Percentiles rank a stretch among this genome's conserved stretches.
Evolutionary conservation across 2,329 filamentous ascomycete genomes (phyloP).

Genomic region (Calonectria leucothoes): DNA sequence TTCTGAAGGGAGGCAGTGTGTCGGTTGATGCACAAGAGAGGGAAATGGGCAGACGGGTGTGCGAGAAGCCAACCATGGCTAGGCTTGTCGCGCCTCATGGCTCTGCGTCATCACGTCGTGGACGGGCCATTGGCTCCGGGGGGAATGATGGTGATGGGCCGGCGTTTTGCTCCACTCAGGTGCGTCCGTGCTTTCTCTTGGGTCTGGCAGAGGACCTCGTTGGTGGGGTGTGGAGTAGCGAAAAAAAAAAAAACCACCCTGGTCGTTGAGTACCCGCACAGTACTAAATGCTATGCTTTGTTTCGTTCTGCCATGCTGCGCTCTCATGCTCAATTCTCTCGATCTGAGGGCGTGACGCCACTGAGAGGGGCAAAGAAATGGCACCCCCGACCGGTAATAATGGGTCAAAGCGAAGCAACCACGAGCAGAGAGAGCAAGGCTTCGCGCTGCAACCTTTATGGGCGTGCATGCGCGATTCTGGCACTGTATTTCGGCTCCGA

Average conservation of each 20-base stretch:
- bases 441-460: constrained; percentile 7
- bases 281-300: constrained; percentile 12
- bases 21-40: constrained; percentile 19
- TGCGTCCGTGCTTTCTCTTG: constrained; percentile 25
- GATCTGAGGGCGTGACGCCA: constrained; percentile 21
- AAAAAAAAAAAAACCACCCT: constrained; percentile 19
- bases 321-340: constrained; percentile 13
- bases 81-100: constrained; percentile 29
- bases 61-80: constrained; percentile 25
- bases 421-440: neutral
- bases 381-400: constrained; percentile 12
- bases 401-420: constrained; percentile 14
- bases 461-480: neutral
- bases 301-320: constrained; percentile 17
- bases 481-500: constrained; percentile 28
- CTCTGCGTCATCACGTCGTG: constrained; percentile 41
- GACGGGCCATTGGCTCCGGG: constrained; percentile 32
- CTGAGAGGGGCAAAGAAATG: constrained; percentile 6
- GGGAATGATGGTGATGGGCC: constrained; percentile 39
- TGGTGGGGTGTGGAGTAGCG: constrained; percentile 32
- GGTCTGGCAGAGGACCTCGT: constrained; percentile 21
- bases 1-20: neutral
- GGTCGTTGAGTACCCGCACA: constrained; percentile 29
- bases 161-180: constrained; percentile 20
- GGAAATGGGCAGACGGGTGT: constrained; percentile 22